These are phyloP conservation scores for Ampelomyces quisqualis DNA, from an alignment of 2,329 filamentous ascomycete species.

Conservation along the genomic window DNA sequence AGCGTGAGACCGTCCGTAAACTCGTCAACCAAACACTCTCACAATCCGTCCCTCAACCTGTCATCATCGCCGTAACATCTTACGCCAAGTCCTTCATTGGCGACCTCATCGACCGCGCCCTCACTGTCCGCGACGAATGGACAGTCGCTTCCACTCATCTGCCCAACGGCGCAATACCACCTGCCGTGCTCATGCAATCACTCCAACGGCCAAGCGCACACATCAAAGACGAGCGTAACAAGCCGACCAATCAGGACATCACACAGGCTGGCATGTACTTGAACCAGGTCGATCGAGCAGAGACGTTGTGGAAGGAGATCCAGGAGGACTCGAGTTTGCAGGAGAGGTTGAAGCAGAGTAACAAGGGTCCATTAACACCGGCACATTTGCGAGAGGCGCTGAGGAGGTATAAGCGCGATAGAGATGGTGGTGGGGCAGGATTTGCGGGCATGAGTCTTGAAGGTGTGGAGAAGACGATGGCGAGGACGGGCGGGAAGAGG, in stretches of 20 bases:
- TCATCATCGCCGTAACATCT: constrained; percentile 73
- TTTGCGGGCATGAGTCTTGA: constrained; percentile 54
- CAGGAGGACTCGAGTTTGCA: constrained; percentile 23
- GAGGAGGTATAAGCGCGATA: constrained; percentile 63
- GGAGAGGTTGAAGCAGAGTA: constrained; percentile 34
- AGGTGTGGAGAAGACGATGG: constrained; percentile 48
- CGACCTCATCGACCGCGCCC: constrained; percentile 71
- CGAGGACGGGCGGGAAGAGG: constrained; percentile 48
- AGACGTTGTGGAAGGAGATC: constrained; percentile 34
- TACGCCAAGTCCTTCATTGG: constrained; percentile 77
- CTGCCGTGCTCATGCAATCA: constrained; percentile 26
- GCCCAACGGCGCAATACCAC: constrained; percentile 34
- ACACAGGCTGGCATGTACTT: constrained; percentile 26
- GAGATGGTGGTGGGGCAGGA: constrained; percentile 62
- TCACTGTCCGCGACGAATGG: constrained; percentile 72
- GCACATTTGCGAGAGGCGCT: constrained; percentile 75
- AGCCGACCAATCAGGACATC: constrained; percentile 33
- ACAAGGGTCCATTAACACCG: constrained; percentile 63
- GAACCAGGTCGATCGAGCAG: constrained; percentile 24
- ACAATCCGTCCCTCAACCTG: constrained; percentile 71
- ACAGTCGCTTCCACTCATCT: constrained; percentile 50
- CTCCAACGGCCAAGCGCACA: constrained; percentile 35
- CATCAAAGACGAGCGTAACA: constrained; percentile 29
- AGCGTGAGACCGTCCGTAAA: constrained; percentile 68
- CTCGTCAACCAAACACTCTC: constrained; percentile 79